Percentiles rank a stretch among this genome's conserved stretches.
Conservation (phyloP, 257 asterid species). For the Anisodus tanguticus region DNA sequence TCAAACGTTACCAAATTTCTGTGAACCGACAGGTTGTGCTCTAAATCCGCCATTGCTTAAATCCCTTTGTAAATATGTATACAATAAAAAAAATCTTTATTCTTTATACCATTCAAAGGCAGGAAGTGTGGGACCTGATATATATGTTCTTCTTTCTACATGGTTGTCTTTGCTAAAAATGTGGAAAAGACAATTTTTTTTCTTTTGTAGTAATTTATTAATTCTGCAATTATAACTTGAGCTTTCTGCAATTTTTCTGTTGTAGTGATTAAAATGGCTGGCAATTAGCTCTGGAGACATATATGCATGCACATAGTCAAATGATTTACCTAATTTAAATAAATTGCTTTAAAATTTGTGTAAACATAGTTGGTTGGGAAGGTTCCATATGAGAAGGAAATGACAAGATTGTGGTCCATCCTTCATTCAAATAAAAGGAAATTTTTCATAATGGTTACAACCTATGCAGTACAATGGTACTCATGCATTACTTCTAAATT, state of each 20-base stretch:
- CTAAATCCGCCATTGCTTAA: too few species aligned
- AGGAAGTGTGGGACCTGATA: too few species aligned
- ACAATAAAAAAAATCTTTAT: too few species aligned
- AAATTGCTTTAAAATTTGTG: constrained; percentile 27
- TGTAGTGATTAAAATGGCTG: constrained; percentile 26
- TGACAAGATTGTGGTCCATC: constrained; percentile 47
- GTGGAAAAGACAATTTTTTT: background rate
- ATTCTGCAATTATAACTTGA: constrained; percentile 17
- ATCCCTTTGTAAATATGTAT: background rate
- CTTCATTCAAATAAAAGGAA: constrained; percentile 26
- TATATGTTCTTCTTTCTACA: too few species aligned
- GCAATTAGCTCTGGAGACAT: background rate
- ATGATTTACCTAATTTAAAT: constrained; percentile 32
- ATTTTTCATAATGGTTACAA: background rate
- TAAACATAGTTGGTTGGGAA: constrained; percentile 27
- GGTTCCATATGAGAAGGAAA: constrained; percentile 35
- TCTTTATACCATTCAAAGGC: too few species aligned
- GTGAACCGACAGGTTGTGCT: too few species aligned
- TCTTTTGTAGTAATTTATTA: background rate
- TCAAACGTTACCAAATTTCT: too few species aligned
- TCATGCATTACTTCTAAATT: background rate
- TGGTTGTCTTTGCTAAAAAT: too few species aligned
- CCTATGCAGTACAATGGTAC: background rate
- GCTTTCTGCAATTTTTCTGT: constrained; percentile 12
- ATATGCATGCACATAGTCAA: constrained; percentile 2